Percentiles rank a stretch among this genome's conserved stretches.
These are phyloP conservation scores for Cryptococcus sp. DNA, from an alignment of 1,284 basidiomycete genomes.

Conservation along the genomic window DNA sequence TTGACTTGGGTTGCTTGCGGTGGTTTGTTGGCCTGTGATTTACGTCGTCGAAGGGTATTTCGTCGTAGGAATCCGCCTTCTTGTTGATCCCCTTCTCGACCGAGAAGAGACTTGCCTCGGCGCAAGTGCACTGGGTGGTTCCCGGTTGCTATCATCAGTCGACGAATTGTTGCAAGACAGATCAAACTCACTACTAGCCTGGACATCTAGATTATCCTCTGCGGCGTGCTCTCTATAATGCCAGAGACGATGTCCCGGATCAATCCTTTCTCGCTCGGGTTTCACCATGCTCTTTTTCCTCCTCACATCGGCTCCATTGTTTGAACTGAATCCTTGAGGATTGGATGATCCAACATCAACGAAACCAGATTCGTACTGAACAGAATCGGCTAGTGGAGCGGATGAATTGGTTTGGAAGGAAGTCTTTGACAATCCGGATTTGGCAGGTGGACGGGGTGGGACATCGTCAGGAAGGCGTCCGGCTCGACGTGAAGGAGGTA, in stretches of 20 bases:
- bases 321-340: constrained; percentile 33
- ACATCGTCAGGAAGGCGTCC: constrained; percentile 10
- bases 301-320: constrained; percentile 50
- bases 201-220: constrained; percentile 68
- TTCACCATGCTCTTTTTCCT: constrained; percentile 91
- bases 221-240: constrained; percentile 89
- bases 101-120: constrained; percentile 81
- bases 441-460: constrained; percentile 30
- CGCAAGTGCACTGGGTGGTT: constrained; percentile 70
- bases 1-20: constrained; percentile 42
- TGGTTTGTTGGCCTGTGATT: constrained; percentile 48
- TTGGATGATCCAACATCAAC: constrained; percentile 23
- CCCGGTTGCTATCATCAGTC: constrained; percentile 61
- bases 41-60: constrained; percentile 67
- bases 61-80: constrained; percentile 83
- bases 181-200: constrained; percentile 67
- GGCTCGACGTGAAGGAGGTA: constrained; percentile 28
- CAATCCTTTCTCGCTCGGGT: constrained; percentile 94
- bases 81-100: constrained; percentile 78
- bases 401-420: constrained; percentile 13
- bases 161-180: no score
- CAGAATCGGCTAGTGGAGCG: constrained; percentile 8
- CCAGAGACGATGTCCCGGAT: constrained; percentile 90
- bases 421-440: constrained; percentile 27
- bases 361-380: constrained; percentile 34